These are phyloP conservation scores for Pelargonium citronellum DNA, from an alignment of 441 rosid species.

Conservation along the genomic window DNA sequence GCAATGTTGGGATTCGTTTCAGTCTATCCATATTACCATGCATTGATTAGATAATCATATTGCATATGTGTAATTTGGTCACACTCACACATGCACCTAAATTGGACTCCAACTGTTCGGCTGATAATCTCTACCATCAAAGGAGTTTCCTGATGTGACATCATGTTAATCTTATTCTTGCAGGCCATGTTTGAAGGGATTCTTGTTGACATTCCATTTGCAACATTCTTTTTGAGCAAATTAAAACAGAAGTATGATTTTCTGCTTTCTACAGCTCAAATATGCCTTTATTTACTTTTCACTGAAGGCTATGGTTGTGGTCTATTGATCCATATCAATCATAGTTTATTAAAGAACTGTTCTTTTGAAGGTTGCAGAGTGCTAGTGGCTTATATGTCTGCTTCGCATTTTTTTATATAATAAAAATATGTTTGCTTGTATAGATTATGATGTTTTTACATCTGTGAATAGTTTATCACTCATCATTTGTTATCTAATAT, in stretches of 20 bases:
- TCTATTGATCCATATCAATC: not conserved
- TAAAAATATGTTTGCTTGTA: not conserved
- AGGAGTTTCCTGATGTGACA: constrained; percentile 12
- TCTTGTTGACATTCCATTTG: constrained; percentile 97
- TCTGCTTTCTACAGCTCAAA: not conserved
- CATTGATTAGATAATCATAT: too few species aligned
- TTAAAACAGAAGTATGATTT: constrained; percentile 75
- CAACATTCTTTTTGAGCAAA: constrained; percentile 99
- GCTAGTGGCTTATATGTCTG: not conserved
- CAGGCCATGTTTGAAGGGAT: constrained; percentile 99
- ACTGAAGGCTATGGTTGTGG: not conserved
- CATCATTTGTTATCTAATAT: constrained; percentile 4
- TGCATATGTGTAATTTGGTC: too few species aligned
- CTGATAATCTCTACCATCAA: not conserved
- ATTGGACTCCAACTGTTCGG: not conserved
- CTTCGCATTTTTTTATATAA: not conserved
- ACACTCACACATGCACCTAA: not conserved
- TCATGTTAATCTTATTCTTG: constrained; percentile 26
- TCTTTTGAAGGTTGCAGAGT: not conserved
- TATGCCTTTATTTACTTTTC: not conserved
- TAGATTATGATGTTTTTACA: not conserved
- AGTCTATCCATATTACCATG: constrained; percentile 1
- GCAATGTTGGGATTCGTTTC: not conserved
- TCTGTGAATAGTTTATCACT: not conserved
- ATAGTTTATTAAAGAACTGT: not conserved